Base-by-base conservation (phyloP, 208 protist species). In the Leishmania guyanensis region DNA sequence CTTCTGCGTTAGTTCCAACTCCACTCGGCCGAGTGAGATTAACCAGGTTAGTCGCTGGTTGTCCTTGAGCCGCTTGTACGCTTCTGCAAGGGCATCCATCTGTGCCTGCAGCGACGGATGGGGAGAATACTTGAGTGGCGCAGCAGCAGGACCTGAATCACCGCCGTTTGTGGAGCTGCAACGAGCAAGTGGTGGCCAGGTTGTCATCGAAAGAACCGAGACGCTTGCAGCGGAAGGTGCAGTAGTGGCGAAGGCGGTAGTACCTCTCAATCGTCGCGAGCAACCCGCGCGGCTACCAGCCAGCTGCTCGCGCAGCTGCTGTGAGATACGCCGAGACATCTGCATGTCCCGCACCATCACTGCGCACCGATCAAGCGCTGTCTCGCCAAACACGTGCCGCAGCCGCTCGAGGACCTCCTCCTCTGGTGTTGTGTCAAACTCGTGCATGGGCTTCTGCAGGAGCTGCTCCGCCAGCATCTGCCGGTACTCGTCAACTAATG, bases 281-380 rank as follows among this genome's bases (percentile, higher is more conserved):
- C 70, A 20, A 20, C 60, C 60, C 20, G 12, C 17, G 39, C 12
- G 14, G 64, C 69, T 12, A 33, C 20, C 50, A 4, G 29, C 60
- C 14, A 80, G 48, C 53, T 85, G 84, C 66, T 92, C 90, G 9
- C 88, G 86, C 72, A 97, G 79, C 54, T 95, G 89, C 56, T 89
- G 78, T 14, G 92, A 95, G 54, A 91, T 84, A 39, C 92, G 90
- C 46, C 92, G 91, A 9, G 94, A 97, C 80, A 89, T 87, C 81
- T 95, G 89, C 53, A 97, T 80, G 75, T 97, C 94, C 29, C 91
- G 89, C 60, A 97, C 79, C 93, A 97, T 97, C 64, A 97, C 93
- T 8, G 89, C 86, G 71, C 94, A 97, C 22, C 86, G 84, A 65
- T 88, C 80, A 26, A 97, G 79, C 39, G 87, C 84, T 68, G 92